Base-by-base conservation (phyloP, 371 early-diverging fungal genomes). In the Haplosporangium sp. region DNA sequence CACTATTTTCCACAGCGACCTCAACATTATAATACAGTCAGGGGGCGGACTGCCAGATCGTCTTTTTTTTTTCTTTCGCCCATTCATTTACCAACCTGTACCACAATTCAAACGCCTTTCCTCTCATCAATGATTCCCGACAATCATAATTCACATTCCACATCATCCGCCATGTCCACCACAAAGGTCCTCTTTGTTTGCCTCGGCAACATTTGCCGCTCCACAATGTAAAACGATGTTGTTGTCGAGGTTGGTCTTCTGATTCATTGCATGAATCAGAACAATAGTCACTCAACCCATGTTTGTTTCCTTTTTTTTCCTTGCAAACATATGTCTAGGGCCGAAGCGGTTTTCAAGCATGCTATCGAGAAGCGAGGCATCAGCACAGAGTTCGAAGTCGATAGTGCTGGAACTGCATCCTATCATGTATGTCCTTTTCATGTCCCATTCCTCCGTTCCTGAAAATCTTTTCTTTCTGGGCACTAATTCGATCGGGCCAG, bases 181-280 rank as follows among this genome's bases (percentile, higher is more conserved):
- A 66, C 64, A 29, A 86, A 75, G 40, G 92, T 95, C 37, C 83
- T 95, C 36, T 93, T 95, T 71, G 93, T 95, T 6, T 94, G 94
- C 63, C 85, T 94, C 40, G 95, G 91, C 69, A 96, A 96, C 84
- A 96, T 96, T 66, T 96, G 95, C 82, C 92, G 97, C 50, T 89
- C 79, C 12, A 67, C 79, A 42, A 79, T 79, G 79, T 79, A 71
- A 60, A 45, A 41, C 36, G 16, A 29, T 29, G 29, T 29, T 29
- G 4, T 4, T 29, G 29, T 29, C 29, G 29, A 29, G 29, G 29
- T 4, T 29, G 29, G 29, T 29, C 29, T 29, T 29, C 29, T 29
- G 29, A 2, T 29, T 29, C 29, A 29, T 29, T 29, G 29, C 29
- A 29, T 29, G 29, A 29, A 29, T 29, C 29, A 29, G 29, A 29